Evolutionary conservation across 2,329 filamentous ascomycete species (phyloP).

Genomic region (Hymenoscyphus repandus): DNA sequence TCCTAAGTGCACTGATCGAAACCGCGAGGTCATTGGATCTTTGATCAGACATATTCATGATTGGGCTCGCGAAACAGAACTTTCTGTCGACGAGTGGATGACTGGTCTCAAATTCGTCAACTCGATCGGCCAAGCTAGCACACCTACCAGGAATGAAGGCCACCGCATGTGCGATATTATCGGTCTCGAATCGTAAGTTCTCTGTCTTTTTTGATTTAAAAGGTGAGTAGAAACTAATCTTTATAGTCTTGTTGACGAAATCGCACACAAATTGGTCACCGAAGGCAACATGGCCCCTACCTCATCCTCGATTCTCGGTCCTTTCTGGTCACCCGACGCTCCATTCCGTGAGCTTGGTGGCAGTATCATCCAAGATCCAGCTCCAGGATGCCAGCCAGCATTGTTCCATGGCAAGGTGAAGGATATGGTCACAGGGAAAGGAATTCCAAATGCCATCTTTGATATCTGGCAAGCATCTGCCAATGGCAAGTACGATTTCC

Average conservation of each 20-base stretch:
- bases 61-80: conserved; percentile 71
- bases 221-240: not conserved
- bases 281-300: conserved; percentile 20
- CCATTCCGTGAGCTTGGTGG: conserved; percentile 65
- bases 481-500: conserved; percentile 54
- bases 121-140: conserved; percentile 62
- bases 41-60: conserved; percentile 72
- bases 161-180: conserved; percentile 69
- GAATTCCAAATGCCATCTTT: conserved; percentile 44
- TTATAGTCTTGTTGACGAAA: conserved; percentile 55
- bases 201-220: not conserved
- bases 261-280: conserved; percentile 22
- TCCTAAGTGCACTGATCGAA: conserved; percentile 60
- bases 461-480: conserved; percentile 61
- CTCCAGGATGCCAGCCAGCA: conserved; percentile 46
- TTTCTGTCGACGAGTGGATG: conserved; percentile 74
- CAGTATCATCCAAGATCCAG: conserved; percentile 50
- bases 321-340: conserved; percentile 74
- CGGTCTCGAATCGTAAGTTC: conserved; percentile 63
- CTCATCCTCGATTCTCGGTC: conserved; percentile 72
- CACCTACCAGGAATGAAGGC: conserved; percentile 65
- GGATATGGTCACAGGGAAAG: conserved; percentile 32
- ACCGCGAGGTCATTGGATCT: conserved; percentile 56
- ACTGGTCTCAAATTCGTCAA: conserved; percentile 71
- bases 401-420: conserved; percentile 54